Evolutionary conservation across 768 basidiomycete genomes (phyloP).

Genomic region (Dacryopinax primogenitus): DNA sequence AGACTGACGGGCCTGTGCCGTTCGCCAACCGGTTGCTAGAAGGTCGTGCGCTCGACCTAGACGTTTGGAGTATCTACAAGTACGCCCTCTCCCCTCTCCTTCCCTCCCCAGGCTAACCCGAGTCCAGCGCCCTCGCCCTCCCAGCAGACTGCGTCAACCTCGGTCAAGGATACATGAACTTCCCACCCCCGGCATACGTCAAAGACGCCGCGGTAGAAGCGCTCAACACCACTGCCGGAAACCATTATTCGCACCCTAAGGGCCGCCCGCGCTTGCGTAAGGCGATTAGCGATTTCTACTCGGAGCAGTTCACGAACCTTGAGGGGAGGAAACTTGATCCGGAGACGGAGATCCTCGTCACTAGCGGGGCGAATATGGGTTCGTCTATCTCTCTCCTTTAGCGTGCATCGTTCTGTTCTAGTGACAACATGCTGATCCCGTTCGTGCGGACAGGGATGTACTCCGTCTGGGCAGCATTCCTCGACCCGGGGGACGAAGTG

Average conservation of each 20-base stretch:
- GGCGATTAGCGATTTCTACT: conserved; percentile 73
- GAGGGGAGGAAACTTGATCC: conserved; percentile 56
- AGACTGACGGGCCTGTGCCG: conserved; percentile 35
- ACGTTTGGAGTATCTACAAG: conserved; percentile 92
- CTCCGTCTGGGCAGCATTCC: conserved; percentile 80
- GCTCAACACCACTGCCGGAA: conserved; percentile 45
- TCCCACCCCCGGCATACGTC: conserved; percentile 70
- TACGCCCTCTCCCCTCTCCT: conserved; percentile 26
- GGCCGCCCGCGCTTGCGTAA: conserved; percentile 77
- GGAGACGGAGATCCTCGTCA: conserved; percentile 81
- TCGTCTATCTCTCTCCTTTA: too few relatives aligned
- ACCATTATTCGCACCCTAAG: conserved; percentile 86
- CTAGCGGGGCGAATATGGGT: conserved; percentile 97
- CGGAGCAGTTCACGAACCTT: conserved; percentile 39
- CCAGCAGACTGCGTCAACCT: conserved; percentile 90
- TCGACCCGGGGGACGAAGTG: conserved; percentile 88
- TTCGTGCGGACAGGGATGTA: conserved; percentile 57
- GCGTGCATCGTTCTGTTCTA: too few relatives aligned
- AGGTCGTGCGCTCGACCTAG: conserved; percentile 63
- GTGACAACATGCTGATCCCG: background rate
- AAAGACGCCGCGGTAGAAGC: conserved; percentile 60
- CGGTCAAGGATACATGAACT: conserved; percentile 92
- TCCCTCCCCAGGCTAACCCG: conserved; percentile 11
- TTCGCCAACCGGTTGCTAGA: conserved; percentile 60
- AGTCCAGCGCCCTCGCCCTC: conserved; percentile 63